These are phyloP conservation scores for Coprinopsis marcescibilis DNA, from an alignment of 768 basidiomycete species.

Conservation along the genomic window DNA sequence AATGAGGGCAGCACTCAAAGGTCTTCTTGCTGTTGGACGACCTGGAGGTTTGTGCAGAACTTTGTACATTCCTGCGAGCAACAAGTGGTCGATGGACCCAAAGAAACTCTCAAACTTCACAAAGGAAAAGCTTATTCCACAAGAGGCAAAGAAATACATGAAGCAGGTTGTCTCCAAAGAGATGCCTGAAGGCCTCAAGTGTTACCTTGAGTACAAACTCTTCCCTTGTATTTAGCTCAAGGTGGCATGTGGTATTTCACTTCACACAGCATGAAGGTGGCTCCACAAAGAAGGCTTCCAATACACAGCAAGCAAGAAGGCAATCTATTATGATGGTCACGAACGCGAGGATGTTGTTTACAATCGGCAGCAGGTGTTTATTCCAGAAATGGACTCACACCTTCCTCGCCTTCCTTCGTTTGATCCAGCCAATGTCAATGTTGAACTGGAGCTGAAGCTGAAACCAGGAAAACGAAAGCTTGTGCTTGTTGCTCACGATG, in stretches of 20 bases:
- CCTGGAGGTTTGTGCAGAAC: constrained; percentile 19
- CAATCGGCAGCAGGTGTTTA: constrained; percentile 25
- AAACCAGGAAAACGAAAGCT: constrained; percentile 20
- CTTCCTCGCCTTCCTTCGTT: constrained; percentile 16
- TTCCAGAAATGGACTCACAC: constrained; percentile 23
- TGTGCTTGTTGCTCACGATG: constrained; percentile 29
- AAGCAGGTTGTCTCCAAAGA: constrained; percentile 20
- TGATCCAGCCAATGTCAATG: constrained; percentile 14
- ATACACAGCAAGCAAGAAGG: constrained; percentile 24
- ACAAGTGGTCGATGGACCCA: constrained; percentile 31
- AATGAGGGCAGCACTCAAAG: constrained; percentile 19
- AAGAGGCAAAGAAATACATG: constrained; percentile 21
- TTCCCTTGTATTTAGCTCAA: constrained; percentile 22
- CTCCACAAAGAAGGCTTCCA: constrained; percentile 19
- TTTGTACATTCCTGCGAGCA: constrained; percentile 21
- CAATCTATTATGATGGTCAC: constrained; percentile 31
- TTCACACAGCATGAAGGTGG: constrained; percentile 23
- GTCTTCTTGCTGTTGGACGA: constrained; percentile 18
- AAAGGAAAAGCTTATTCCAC: constrained; percentile 18
- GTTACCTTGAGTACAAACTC: constrained; percentile 24
- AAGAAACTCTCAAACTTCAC: constrained; percentile 21
- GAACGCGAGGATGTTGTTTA: constrained; percentile 29
- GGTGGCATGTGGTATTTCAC: constrained; percentile 20
- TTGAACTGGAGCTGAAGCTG: constrained; percentile 9
- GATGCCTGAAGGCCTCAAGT: constrained; percentile 25